A percentile compares a stretch with the other conserved stretches of the same genome.
phyloP scores from a whole-genome alignment of 192 early-diverging fungal species.

The Geranomyces michiganensis region DNA sequence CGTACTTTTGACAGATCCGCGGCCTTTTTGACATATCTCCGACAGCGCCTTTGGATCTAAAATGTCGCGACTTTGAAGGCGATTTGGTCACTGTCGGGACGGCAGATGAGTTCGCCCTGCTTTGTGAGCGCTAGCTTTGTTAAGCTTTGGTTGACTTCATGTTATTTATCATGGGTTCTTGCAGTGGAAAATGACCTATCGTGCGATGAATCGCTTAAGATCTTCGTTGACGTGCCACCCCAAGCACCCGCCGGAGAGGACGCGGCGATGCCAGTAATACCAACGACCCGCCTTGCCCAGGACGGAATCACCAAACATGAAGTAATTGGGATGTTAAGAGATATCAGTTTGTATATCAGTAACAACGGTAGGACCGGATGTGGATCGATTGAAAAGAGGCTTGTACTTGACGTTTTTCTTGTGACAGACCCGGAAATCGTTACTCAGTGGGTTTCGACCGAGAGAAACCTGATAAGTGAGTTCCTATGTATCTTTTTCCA shows the following conservation, averaged over 20 bases:
- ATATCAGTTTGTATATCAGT: constrained; percentile 19
- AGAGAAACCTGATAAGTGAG: constrained; percentile 13
- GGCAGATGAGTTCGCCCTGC: background rate
- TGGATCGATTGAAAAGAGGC: background rate
- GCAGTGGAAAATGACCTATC: constrained; percentile 9
- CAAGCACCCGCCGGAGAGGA: background rate
- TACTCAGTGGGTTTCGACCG: constrained; percentile 18
- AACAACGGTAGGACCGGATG: background rate
- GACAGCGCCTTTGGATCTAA: background rate
- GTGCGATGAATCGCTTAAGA: background rate
- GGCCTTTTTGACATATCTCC: constrained; percentile 1
- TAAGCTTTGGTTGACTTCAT: background rate
- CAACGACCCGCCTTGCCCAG: background rate
- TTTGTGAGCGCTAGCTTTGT: background rate
- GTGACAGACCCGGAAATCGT: background rate
- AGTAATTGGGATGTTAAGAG: constrained; percentile 19
- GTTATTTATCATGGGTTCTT: too few relatives aligned
- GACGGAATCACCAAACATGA: constrained; percentile 11
- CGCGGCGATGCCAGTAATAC: background rate
- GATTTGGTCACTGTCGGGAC: constrained; percentile 23
- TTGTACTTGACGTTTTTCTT: background rate
- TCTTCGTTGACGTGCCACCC: background rate
- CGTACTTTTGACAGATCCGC: background rate
- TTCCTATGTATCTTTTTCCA: background rate
- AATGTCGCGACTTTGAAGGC: constrained; percentile 21